These are phyloP conservation scores for Taphrina confusa DNA, from an alignment of 1,139 yeast species.

Conservation along the genomic window DNA sequence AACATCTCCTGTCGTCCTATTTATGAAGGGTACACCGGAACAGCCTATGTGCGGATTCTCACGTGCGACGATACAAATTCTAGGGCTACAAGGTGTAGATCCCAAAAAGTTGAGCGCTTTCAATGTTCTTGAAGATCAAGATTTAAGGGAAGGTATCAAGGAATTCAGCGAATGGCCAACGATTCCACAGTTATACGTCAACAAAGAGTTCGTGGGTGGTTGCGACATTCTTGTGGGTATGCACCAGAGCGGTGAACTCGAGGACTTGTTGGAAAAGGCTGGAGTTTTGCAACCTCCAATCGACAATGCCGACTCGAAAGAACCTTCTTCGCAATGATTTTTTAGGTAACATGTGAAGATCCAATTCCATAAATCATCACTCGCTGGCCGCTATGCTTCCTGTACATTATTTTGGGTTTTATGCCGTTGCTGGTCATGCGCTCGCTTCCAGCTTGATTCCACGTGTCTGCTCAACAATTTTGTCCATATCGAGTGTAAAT, in stretches of 20 bases:
- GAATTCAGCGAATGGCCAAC: conserved; percentile 97
- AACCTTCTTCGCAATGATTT: neutral
- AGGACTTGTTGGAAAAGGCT: conserved; percentile 76
- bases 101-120: conserved; percentile 95
- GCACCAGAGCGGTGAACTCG: conserved; percentile 68
- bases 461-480: conserved; percentile 23
- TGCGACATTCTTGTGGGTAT: conserved; percentile 77
- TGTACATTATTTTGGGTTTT: neutral
- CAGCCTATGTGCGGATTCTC: conserved; percentile 98
- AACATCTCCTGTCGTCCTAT: conserved; percentile 73
- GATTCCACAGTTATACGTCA: conserved; percentile 62
- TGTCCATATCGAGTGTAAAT: conserved; percentile 28
- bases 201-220: conserved; percentile 90
- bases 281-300: conserved; percentile 56
- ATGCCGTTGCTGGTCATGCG: neutral
- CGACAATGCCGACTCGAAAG: neutral
- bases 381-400: conserved; percentile 8
- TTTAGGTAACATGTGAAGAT: neutral
- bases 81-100: conserved; percentile 97
- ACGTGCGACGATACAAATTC: conserved; percentile 85
- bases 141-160: conserved; percentile 87
- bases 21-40: conserved; percentile 97
- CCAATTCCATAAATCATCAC: neutral
- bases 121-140: conserved; percentile 92
- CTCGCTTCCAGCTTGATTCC: conserved; percentile 22